These are phyloP conservation scores for Phytophthora sp. DNA, from an alignment of 352 stramenopile genomes.

Conservation along the genomic window DNA sequence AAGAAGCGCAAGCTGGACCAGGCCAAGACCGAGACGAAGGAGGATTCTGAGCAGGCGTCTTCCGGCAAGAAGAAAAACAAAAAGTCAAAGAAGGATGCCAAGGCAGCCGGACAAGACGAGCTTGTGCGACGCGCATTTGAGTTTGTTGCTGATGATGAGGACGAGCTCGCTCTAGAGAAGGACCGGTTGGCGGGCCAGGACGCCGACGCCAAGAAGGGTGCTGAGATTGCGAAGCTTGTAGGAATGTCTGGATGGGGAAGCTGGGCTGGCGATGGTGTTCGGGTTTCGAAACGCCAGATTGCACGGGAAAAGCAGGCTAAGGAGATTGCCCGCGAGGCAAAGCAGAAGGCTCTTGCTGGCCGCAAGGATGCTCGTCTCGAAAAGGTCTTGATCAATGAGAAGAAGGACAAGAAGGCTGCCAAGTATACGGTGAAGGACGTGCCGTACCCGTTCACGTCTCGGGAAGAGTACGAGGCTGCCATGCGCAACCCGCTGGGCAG, in stretches of 20 bases:
- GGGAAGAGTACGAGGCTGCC: conserved; percentile 97
- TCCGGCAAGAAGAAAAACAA: conserved; percentile 47
- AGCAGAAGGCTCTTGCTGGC: conserved; percentile 70
- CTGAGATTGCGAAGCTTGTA: conserved; percentile 79
- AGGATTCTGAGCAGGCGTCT: conserved; percentile 9
- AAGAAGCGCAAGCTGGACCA: conserved; percentile 65
- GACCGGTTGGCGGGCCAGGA: conserved; percentile 70
- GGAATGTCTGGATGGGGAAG: conserved; percentile 91
- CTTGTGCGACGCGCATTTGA: conserved; percentile 96
- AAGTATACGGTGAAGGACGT: conserved; percentile 91
- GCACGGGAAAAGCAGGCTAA: conserved; percentile 82
- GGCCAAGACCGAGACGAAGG: conserved; percentile 5
- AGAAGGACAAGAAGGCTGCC: conserved; percentile 89
- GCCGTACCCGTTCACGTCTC: conserved; percentile 97
- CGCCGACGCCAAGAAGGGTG: conserved; percentile 73
- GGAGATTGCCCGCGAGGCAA: conserved; percentile 64
- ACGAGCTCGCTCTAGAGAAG: conserved; percentile 96
- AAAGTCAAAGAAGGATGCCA: conserved; percentile 49
- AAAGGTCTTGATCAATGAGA: conserved; percentile 86
- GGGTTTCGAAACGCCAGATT: conserved; percentile 85
- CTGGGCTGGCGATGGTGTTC: conserved; percentile 87
- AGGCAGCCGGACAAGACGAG: conserved; percentile 79
- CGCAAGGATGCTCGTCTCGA: conserved; percentile 79
- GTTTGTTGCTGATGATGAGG: conserved; percentile 88
- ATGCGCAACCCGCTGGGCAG: conserved; percentile 95